Evolutionary conservation across 352 stramenopile genomes (phyloP), one percentile per base, ranked within the genome.

Genomic region (Thraustotheca clavata): DNA sequence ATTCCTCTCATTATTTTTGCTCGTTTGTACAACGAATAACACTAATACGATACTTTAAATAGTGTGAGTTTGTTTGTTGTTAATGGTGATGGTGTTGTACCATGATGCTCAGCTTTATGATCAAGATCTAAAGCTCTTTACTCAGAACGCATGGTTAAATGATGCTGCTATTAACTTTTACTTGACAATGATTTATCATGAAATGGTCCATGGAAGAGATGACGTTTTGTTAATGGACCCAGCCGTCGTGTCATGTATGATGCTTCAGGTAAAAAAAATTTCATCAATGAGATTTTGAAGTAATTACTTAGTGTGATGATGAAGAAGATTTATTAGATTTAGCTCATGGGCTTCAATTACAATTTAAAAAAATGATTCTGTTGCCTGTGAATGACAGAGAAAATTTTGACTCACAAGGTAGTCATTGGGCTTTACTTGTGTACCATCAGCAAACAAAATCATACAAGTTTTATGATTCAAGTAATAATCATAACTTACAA

Each of bases 91-190:
- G 5, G 20, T 62, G 18, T 27, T 59, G 35, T 94, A 86, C 67
- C 78, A 91, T 59, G 82, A 89, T 65, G 82, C 86, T 63, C 80
- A 88, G 78, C 73, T 94, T 29, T 91, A 94, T 67, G 80, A 76
- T 49, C 77, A 79, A 63, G 84, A 94, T 67, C 78, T 91, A 32
- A 71, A 62, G 73, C 80, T 94, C 32, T 91, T 94, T 55, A 12
- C 49, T 4, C 54, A 49, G 12, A 65, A 39, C 11, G 67, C 84
- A 62, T 94, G 84, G 84, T 83, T 94, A 31, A 91, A 94, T 62
- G 84, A 94, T 69, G 91, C 83, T 29, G 70, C 80, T 24, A 73
- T 94, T 65, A 83, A 91, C 75, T 94, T 94, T 60, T 91, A 89
- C 69, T 76, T 94, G 48, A 74, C 86, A 68, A 85, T 77, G 60